Evolutionary conservation across 2,329 filamentous ascomycete genomes (phyloP).

Genomic region (Fusarium camptoceras): DNA sequence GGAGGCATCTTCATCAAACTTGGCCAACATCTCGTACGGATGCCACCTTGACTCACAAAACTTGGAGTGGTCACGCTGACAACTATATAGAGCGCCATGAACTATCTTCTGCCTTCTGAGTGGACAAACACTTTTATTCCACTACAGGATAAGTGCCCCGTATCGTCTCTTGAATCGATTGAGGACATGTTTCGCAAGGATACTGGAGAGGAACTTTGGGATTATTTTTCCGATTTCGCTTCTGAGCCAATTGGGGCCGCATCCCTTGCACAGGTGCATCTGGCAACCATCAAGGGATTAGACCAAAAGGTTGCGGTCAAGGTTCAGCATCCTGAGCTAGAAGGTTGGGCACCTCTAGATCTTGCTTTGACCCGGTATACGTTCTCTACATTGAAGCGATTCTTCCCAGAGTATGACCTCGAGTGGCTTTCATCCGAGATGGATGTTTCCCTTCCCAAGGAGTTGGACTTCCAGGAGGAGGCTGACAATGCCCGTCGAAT

Average conservation of each 20-base stretch:
- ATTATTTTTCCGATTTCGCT: constrained; percentile 89
- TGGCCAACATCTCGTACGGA: constrained; percentile 83
- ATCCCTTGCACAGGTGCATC: constrained; percentile 92
- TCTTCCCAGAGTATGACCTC: constrained; percentile 97
- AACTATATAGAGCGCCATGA: constrained; percentile 80
- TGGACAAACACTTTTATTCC: constrained; percentile 98
- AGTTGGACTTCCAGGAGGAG: constrained; percentile 90
- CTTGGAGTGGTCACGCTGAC: constrained; percentile 38
- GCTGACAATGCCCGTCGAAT: constrained; percentile 85
- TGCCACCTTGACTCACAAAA: neutral
- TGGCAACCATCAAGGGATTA: constrained; percentile 83
- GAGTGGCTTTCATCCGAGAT: constrained; percentile 96
- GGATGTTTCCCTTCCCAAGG: constrained; percentile 88
- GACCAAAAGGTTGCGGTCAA: constrained; percentile 94
- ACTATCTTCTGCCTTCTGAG: constrained; percentile 89
- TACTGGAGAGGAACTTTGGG: constrained; percentile 80
- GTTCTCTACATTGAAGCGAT: constrained; percentile 88
- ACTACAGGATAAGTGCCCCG: constrained; percentile 93
- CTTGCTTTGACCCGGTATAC: constrained; percentile 87
- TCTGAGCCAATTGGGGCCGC: constrained; percentile 87
- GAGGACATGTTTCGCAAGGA: constrained; percentile 87
- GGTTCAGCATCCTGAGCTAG: constrained; percentile 90
- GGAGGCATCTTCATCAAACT: constrained; percentile 99
- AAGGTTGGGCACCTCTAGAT: constrained; percentile 91
- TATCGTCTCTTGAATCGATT: constrained; percentile 89